Base-by-base conservation (phyloP, 306 rosid genomes). In the Astragalus glycyphyllos region DNA sequence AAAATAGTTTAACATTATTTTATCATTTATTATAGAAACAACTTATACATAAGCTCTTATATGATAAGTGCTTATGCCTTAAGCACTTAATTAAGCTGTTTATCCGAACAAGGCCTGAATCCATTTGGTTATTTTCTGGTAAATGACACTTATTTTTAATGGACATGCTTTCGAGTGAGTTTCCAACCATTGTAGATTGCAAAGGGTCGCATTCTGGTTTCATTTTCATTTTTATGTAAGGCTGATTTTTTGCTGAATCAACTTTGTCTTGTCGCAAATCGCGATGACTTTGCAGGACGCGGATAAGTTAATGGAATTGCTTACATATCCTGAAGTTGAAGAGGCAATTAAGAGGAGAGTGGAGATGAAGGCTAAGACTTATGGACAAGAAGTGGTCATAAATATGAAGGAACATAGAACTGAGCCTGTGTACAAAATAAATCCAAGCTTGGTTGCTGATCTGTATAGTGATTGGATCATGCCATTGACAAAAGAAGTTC, bases 401-500 rank as follows among this genome's bases (percentile, higher is more conserved):
- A 74, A 82, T 44, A 34, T 59, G 40, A 85, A 77, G 77, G 86
- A 82, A 58, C 84, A 79, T 0, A 58, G 40, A 54, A 62, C 83
- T 4, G 82, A 75, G 66, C 87, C 87, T 0, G 91, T 84, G 69
- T 95, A 82, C 81, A 95, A 95, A 83, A 91, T 95, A 26, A 78
- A 80, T 59, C 96, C 99, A 35, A 74, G 72, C 46, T 73, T 91
- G 83, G 89, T 95, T 76, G 96, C 96, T 74, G 90, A 86, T 84
- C 84, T 95, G 0, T 91, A 95, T 59, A 83, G 92, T 58, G 90
- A 86, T 9, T 91, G 96, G 97, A 95, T 95, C 85, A 95, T 95
- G 99, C 99, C 99, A 58, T 65, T 95, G 76, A 95, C 99, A 45
- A 95, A 95, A 78, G 85, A 95, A 82, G 97, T 91, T 73, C 97